These are phyloP conservation scores for Hypsizygus marmoreus DNA, from an alignment of 768 basidiomycete genomes.

Conservation along the genomic window DNA sequence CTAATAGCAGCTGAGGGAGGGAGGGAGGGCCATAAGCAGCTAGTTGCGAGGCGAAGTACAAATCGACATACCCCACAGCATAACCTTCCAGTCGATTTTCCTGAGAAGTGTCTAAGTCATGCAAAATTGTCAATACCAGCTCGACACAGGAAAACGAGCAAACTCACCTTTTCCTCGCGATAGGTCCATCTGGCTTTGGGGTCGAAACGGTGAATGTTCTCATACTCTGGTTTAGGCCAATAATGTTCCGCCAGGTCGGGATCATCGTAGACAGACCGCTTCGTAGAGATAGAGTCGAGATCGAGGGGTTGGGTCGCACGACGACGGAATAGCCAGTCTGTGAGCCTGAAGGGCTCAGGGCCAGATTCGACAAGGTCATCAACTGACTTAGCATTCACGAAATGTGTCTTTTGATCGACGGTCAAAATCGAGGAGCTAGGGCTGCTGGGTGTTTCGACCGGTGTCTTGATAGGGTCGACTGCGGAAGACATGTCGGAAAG, in stretches of 20 bases:
- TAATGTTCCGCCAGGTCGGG: conserved; percentile 44
- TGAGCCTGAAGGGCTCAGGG: conserved; percentile 35
- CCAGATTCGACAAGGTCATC: conserved; percentile 38
- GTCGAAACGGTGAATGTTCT: conserved; percentile 60
- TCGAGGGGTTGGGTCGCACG: conserved; percentile 23
- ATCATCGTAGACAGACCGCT: conserved; percentile 54
- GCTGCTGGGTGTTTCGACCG: conserved; percentile 1
- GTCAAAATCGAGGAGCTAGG: conserved; percentile 9
- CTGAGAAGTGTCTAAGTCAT: conserved; percentile 43
- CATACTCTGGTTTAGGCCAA: conserved; percentile 53
- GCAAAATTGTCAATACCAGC: not conserved
- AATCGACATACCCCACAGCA: conserved; percentile 42
- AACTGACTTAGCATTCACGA: conserved; percentile 18
- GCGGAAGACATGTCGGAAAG: conserved; percentile 3
- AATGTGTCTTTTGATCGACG: conserved; percentile 2
- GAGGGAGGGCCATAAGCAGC: not conserved
- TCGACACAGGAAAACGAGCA: not conserved
- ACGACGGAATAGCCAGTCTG: conserved; percentile 35
- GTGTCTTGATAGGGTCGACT: not conserved
- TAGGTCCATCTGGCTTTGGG: conserved; percentile 60
- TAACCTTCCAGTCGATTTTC: conserved; percentile 64
- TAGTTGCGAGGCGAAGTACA: not conserved
- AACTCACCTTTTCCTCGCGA: conserved; percentile 49
- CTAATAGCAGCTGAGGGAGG: conserved; percentile 43
- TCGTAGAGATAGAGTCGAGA: conserved; percentile 47